Conservation (phyloP, 257 asterid species). For the Gentiana macrophylla region DNA sequence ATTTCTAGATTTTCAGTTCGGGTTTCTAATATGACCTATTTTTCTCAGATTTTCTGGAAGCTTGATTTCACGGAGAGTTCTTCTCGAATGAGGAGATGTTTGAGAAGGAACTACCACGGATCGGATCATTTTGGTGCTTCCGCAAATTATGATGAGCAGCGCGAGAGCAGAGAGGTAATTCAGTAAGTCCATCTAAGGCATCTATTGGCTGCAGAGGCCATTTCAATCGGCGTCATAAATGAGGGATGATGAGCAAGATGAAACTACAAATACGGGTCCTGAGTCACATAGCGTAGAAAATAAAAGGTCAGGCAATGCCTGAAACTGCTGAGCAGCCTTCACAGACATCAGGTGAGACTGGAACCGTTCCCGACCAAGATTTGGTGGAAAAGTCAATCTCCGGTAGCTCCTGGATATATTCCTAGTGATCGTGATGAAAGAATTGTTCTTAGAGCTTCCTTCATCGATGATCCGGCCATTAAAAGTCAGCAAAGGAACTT, state of each 20-base stretch:
- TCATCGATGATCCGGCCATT: slow-evolving; percentile 89
- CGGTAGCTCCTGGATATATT: slow-evolving; percentile 81
- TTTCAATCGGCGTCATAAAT: slow-evolving; percentile 49
- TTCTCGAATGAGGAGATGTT: slow-evolving; percentile 82
- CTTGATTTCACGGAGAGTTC: slow-evolving; percentile 85
- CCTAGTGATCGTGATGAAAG: slow-evolving; percentile 85
- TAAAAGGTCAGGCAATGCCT: slow-evolving; percentile 34
- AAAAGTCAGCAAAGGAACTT: slow-evolving; percentile 76
- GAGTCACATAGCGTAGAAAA: slow-evolving; percentile 28
- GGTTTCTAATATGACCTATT: slow-evolving; percentile 1
- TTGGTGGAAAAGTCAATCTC: slow-evolving; percentile 35
- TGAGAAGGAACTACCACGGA: slow-evolving; percentile 76
- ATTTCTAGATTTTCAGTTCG: slow-evolving; percentile 12
- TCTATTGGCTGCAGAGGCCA: slow-evolving; percentile 90
- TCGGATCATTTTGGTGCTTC: slow-evolving; percentile 90
- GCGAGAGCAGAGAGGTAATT: slow-evolving; percentile 39
- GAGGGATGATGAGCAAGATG: slow-evolving; percentile 82
- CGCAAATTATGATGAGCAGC: slow-evolving; percentile 68
- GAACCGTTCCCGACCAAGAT: slow-evolving; percentile 37
- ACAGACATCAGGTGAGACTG: slow-evolving; percentile 24
- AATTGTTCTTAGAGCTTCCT: slow-evolving; percentile 86
- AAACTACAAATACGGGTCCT: slow-evolving; percentile 34
- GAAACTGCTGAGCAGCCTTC: slow-evolving; percentile 42
- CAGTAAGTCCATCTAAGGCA: slow-evolving; percentile 69
- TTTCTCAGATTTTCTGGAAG: slow-evolving; percentile 79